phyloP scores from a whole-genome alignment of 805 yeast species.

The Candida nemodendra region DNA sequence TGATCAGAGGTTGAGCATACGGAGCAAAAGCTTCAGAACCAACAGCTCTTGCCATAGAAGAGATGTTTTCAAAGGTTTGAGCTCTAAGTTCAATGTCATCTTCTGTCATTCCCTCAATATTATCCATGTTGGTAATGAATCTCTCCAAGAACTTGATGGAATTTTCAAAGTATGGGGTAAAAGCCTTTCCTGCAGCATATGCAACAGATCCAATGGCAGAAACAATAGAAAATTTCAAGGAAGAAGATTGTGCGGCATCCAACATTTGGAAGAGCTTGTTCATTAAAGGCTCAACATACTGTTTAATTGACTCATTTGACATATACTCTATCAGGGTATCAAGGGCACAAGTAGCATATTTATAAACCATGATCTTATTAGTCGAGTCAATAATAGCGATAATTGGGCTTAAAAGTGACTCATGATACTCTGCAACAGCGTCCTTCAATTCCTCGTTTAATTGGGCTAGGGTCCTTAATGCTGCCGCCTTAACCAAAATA shows the following conservation, averaged over 20 bases:
- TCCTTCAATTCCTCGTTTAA: constrained; percentile 85
- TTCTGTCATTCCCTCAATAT: constrained; percentile 75
- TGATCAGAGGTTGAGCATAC: constrained; percentile 83
- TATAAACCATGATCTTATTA: constrained; percentile 76
- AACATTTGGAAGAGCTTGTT: constrained; percentile 84
- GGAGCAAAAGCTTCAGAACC: constrained; percentile 86
- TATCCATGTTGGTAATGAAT: constrained; percentile 64
- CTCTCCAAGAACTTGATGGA: constrained; percentile 82
- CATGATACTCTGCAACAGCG: constrained; percentile 80
- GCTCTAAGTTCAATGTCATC: constrained; percentile 92
- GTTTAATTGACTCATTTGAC: constrained; percentile 76
- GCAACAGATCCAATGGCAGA: constrained; percentile 98
- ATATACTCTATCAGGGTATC: constrained; percentile 92
- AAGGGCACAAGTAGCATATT: constrained; percentile 85
- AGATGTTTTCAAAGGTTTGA: constrained; percentile 86
- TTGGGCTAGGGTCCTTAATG: constrained; percentile 75
- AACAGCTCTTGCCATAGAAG: constrained; percentile 95
- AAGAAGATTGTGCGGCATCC: constrained; percentile 68
- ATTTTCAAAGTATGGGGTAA: constrained; percentile 79
- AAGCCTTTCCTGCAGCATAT: constrained; percentile 86
- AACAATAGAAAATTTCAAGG: constrained; percentile 77
- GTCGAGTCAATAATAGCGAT: constrained; percentile 87
- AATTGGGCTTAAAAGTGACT: constrained; percentile 77
- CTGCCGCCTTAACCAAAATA: constrained; percentile 77
- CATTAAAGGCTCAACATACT: constrained; percentile 86